Evolutionary conservation across 129 eudicot species (phyloP).

Genomic region (Chrysanthemum lavandulifolium): DNA sequence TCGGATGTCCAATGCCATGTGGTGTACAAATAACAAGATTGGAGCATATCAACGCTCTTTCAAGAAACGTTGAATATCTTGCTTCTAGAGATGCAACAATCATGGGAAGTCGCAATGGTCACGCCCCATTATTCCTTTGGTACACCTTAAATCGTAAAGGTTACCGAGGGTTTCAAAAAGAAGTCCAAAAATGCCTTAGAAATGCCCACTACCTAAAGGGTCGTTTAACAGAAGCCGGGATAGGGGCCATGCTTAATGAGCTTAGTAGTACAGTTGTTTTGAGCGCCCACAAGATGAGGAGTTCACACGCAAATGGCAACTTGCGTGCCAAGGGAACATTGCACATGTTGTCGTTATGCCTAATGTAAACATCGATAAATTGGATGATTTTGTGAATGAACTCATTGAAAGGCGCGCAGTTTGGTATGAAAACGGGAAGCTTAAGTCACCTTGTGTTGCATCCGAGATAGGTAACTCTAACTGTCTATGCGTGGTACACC

Average conservation of each 20-base stretch:
- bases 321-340: constrained; percentile 87
- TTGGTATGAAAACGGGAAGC: constrained; percentile 60
- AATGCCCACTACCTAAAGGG: constrained; percentile 89
- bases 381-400: constrained; percentile 68
- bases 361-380: constrained; percentile 70
- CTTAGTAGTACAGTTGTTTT: constrained; percentile 97
- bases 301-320: constrained; percentile 90
- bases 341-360: constrained; percentile 98
- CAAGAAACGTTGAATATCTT: constrained; percentile 91
- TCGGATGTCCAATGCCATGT: constrained; percentile 98
- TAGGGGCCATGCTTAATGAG: constrained; percentile 95
- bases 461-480: constrained; percentile 64
- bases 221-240: constrained; percentile 60
- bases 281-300: constrained; percentile 86
- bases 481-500: constrained; percentile 69
- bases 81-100: constrained; percentile 99
- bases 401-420: constrained; percentile 50
- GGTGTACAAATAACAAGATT: constrained; percentile 87
- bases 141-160: constrained; percentile 92
- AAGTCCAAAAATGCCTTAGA: constrained; percentile 90
- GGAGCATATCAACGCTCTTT: constrained; percentile 77
- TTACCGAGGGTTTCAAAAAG: constrained; percentile 92
- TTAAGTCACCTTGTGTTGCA: constrained; percentile 86
- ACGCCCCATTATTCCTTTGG: constrained; percentile 96
- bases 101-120: constrained; percentile 98